Evolutionary conservation across 176 grass and related monocot species (phyloP), one percentile per base, ranked within the genome.

Genomic region (Paspalum vaginatum): DNA sequence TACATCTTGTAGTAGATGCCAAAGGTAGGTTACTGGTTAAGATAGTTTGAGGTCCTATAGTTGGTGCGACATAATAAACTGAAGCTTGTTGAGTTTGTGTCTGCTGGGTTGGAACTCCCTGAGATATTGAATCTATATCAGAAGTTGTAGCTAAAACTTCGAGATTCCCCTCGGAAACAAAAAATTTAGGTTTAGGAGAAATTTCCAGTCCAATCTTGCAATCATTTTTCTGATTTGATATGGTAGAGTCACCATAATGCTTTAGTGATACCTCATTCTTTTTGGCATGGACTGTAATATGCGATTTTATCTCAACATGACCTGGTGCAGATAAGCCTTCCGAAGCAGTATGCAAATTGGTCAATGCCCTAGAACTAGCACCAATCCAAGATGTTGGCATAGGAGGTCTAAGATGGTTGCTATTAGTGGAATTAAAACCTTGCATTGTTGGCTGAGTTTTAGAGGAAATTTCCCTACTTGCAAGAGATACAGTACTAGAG

Each of bases 381-480:
- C 45, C 72, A 82, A 77, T 16, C 79, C 78, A 81, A 53, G 71
- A 46, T 18, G 11, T 81, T 11, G 52, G 53, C 71, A 81, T 22
- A 47, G 78, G 63, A 66, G 83, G 74, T 58, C 82, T 87, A 58
- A 85, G 18, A 52, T 86, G 81, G 43, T 69, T 80, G 49, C 63
- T 86, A 60, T 93, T 83, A 80, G 48, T 59, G 52, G 90, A 78
- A 72, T 80, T 78, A 87, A 69, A 78, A 78, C 64, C 83, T 83
- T 86, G 86, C 58, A 62, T 93, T 69, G 79, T 59, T 68, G 63
- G 70, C 66, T 77, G 74, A 71, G 79, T 64, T 87, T 45, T 70
- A 72, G 85, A 75, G 21, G 84, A 85, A 71, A 93, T 81, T 64
- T 93, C 86, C 56, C 73, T 87, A 79, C 74, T 91, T 58, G 84